Conservation (phyloP, 2,329 filamentous ascomycete genomes). For the Xylariales sp. region DNA sequence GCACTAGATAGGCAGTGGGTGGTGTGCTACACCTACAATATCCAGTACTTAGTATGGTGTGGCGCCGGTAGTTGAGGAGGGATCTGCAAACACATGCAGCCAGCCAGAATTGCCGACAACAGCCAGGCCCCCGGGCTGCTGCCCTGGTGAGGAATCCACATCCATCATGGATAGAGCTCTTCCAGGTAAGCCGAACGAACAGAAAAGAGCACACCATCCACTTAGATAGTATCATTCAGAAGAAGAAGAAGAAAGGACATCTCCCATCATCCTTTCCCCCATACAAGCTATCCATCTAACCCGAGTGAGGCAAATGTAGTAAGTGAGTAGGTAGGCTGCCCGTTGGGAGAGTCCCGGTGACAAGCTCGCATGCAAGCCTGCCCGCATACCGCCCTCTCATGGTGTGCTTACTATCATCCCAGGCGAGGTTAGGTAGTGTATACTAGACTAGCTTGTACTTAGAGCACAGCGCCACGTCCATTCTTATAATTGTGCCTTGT, state of each 20-base stretch:
- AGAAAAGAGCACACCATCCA: background rate
- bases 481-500: slow-evolving; percentile 4
- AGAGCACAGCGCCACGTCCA: slow-evolving; percentile 5
- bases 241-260: no score
- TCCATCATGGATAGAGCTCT: background rate
- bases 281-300: no score
- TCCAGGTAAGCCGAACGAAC: slow-evolving; percentile 10
- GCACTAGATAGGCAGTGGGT: background rate
- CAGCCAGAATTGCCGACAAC: slow-evolving; percentile 13
- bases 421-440: no score
- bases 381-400: background rate
- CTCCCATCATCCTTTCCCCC: no score
- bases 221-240: no score
- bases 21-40: background rate
- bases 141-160: background rate
- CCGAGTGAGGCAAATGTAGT: no score
- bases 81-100: slow-evolving; percentile 34
- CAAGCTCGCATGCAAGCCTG: background rate
- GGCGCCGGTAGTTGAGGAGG: slow-evolving; percentile 34
- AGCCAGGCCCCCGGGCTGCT: no score
- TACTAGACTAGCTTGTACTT: no score
- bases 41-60: slow-evolving; percentile 13
- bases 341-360: no score
- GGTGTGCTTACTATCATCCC: no score
- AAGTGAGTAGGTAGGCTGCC: no score